Evolutionary conservation across 192 early-diverging fungal species (phyloP), one percentile per base, ranked within the genome.

Genomic region (Mortierella hygrophila): DNA sequence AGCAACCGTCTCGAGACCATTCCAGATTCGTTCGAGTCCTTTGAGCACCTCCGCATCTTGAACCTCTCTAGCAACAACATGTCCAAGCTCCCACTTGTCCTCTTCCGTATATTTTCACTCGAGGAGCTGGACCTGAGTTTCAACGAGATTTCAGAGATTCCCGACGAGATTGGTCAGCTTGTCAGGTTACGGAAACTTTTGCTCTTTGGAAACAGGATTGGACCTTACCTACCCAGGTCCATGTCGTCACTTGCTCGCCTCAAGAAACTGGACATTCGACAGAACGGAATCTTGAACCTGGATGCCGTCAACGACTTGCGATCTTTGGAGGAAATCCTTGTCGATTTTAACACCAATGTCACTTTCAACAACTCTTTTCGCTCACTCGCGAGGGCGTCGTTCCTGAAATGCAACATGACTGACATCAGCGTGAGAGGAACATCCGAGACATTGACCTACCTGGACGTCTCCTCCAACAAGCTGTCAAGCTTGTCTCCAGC

Each of bases 31-130:
- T 92, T 97, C 69, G 83, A 90, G 15, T 76, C 88, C n/a, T 91
- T 94, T 32, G 87, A 78, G 37, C 79, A 90, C 68, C 90, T 98
- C 41, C 89, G 91, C 21, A 89, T 88, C 13, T 87, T 98, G 10
- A 93, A 93, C 81, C 90, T 97, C 37, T 94, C 96, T 18, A 97
- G 97, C 83, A 98, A 98, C 89, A 93, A 93, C 49, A 89, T 98
- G 60, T 82, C 89, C 6, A 78, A 80, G 37, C 94, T 97, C 74
- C 97, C 97, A 2, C 35, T 71, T 20, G 91, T 93, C 0, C 82
- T 97, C 35, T 94, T 93, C 49, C 79, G 90, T 55, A 93, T 96
- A 38, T 29, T 81, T 47, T 85, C 92, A 41, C 82, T 96, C 21
- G 90, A 88, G 20, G 91, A 95, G 42, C 89, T 98, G 35, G 96